Conservation (phyloP, 208 protist species). For the Trichomonas tenax region DNA sequence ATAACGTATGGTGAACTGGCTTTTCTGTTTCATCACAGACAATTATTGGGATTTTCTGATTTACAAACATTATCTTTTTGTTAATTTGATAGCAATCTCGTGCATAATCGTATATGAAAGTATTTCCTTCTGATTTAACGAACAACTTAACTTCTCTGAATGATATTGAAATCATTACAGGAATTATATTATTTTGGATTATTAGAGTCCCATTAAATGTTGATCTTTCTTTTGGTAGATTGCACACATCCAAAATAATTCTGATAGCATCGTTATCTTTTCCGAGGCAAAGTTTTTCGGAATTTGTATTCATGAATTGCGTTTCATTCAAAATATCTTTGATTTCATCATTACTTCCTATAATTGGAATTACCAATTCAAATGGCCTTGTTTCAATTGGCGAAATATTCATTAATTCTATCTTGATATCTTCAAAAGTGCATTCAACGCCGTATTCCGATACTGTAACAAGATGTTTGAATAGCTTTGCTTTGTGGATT, state of each 20-base stretch:
- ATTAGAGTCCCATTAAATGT: background rate
- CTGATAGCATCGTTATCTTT: no score
- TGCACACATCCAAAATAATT: no score
- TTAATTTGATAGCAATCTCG: background rate
- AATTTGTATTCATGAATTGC: no score
- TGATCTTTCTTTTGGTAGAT: no score
- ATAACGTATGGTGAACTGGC: background rate
- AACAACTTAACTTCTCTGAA: background rate
- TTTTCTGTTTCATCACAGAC: background rate
- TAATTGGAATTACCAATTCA: background rate
- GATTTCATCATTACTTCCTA: background rate
- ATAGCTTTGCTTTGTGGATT: background rate
- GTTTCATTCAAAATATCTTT: background rate
- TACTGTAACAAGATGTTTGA: background rate
- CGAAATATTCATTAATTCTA: background rate
- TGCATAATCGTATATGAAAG: background rate
- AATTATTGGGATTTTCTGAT: background rate
- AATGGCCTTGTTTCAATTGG: background rate
- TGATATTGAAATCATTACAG: background rate
- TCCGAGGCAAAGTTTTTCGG: no score
- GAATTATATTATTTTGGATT: background rate
- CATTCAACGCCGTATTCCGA: background rate
- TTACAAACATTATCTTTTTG: background rate
- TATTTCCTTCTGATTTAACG: background rate
- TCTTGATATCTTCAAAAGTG: background rate